A percentile compares a stretch with the other conserved stretches of the same genome.
Conservation (phyloP, 768 basidiomycete genomes). For the Tulasnella sp. region DNA sequence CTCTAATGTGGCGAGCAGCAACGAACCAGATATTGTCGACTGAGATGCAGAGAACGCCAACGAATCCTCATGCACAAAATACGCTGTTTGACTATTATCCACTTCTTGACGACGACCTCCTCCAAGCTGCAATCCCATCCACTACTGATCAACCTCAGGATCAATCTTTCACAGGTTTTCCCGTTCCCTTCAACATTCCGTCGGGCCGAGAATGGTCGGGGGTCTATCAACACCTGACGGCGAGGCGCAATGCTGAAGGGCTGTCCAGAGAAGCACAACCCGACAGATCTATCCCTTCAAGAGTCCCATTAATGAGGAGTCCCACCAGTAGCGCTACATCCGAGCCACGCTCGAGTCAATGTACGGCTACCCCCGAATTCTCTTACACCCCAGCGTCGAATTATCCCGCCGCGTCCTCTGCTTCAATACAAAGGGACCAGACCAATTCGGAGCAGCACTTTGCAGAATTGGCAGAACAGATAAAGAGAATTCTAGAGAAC, state of each 20-base stretch:
- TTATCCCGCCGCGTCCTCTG: neutral
- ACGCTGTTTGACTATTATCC: neutral
- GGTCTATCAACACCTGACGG: neutral
- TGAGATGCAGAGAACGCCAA: neutral
- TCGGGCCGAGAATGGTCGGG: neutral
- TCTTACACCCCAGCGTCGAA: neutral
- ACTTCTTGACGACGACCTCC: neutral
- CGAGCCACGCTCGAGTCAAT: neutral
- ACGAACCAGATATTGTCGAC: neutral
- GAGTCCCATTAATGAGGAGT: neutral
- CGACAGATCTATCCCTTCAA: neutral
- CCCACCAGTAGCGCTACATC: neutral
- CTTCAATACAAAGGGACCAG: neutral
- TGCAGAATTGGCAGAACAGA: neutral
- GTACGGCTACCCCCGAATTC: neutral
- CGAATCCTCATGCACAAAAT: neutral
- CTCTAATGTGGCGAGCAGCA: neutral
- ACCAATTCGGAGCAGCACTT: neutral
- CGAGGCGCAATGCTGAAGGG: neutral
- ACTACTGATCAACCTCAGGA: neutral
- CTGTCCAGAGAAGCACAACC: neutral
- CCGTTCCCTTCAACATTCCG: neutral
- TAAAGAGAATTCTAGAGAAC: neutral
- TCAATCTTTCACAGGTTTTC: neutral
- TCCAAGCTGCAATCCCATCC: neutral